Base-by-base conservation (phyloP, 2,329 filamentous ascomycete genomes). In the Ophiognomonia clavigignenti-juglandacearum region DNA sequence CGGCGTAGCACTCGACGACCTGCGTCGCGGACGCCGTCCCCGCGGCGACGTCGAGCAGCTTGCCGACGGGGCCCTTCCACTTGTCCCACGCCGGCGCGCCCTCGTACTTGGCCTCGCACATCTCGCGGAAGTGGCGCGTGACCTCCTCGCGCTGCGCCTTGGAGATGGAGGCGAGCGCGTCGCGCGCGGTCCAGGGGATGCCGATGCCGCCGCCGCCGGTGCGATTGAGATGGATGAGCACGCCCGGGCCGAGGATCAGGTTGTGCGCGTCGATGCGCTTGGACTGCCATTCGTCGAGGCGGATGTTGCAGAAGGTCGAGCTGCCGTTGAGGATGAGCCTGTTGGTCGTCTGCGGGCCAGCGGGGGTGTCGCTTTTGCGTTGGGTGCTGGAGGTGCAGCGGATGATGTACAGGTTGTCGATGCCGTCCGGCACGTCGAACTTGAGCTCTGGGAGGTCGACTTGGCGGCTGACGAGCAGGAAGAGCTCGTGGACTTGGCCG, bases 51-150 rank as follows among this genome's bases (percentile, higher is more conserved):
- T 51, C 49, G 13, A 51, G 49, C 6, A 51, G 49, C 41, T 51
- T 51, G 42, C 43, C 49, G 37, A 51, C 49, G n/a, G 49, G 49
- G 18, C 34, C 43, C 34, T 43, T 48, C 49, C 49, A 51, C 49
- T 40, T 45, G 27, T 49, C 39, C 49, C 49, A 51, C 42, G 48
- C 38, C 4, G 49, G 49, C 7, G 14, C 26, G 39, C 47, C 49
- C 38, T 51, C 45, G 29, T 37, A 49, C 39, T 51, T 51, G 19
- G 49, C 45, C n/a, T 51, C 45, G 42, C 49, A 51, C 49, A 51
- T 51, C 13, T 51, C 49, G 22, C 32, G 40, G 42, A 51, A 51
- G 39, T 51, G 49, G 34, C 27, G 39, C 9, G 35, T 34, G 16
- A 46, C 46, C 29, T 51, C 45, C 38, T 51, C 42, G 8, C 49